These are phyloP conservation scores for Penicillium sp. DNA, from an alignment of 2,329 filamentous ascomycete genomes.

Conservation along the genomic window DNA sequence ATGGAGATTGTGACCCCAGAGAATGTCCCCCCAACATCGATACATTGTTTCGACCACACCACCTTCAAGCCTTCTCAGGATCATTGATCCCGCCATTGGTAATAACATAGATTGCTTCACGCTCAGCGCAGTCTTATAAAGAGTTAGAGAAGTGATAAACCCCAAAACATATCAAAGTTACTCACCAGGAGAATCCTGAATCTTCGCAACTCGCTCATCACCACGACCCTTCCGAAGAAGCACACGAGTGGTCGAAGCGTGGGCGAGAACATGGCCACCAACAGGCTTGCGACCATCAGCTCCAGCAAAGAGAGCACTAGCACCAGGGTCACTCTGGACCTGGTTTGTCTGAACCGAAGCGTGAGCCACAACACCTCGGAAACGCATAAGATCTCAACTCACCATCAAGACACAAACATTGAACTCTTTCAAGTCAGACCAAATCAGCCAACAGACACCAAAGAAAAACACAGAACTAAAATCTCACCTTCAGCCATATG, in stretches of 20 bases:
- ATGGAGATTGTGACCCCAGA: not conserved
- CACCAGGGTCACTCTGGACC: slow-evolving; percentile 68
- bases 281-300: slow-evolving; percentile 67
- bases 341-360: slow-evolving; percentile 58
- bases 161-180: not conserved
- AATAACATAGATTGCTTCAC: slow-evolving; percentile 68
- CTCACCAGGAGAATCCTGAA: slow-evolving; percentile 63
- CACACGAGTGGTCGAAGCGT: slow-evolving; percentile 65
- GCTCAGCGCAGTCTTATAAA: slow-evolving; percentile 61
- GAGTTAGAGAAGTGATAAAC: not conserved
- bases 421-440: slow-evolving; percentile 53
- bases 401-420: slow-evolving; percentile 65
- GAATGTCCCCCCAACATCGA: not conserved
- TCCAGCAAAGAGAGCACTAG: slow-evolving; percentile 64
- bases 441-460: slow-evolving; percentile 5
- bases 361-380: slow-evolving; percentile 3
- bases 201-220: slow-evolving; percentile 68
- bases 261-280: slow-evolving; percentile 66
- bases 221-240: slow-evolving; percentile 66
- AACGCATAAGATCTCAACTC: slow-evolving; percentile 12
- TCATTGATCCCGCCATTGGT: slow-evolving; percentile 68
- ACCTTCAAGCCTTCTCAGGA: slow-evolving; percentile 57
- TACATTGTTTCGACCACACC: not conserved
- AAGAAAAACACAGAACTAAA: not conserved
- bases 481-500: slow-evolving; percentile 61